Base-by-base conservation (phyloP, 495 filamentous ascomycete genomes). In the Cetradonia linearis region DNA sequence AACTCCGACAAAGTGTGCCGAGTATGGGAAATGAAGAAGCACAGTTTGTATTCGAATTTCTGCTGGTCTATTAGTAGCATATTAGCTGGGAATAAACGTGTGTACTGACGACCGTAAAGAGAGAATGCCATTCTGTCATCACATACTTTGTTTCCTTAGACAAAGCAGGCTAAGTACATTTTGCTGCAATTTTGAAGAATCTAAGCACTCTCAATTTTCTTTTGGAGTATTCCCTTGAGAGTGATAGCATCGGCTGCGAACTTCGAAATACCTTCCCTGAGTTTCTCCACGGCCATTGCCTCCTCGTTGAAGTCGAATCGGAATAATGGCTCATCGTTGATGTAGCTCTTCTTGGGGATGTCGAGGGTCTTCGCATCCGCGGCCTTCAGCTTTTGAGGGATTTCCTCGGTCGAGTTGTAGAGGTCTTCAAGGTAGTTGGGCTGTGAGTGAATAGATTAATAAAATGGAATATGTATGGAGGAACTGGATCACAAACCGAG, bases 291-390 rank as follows among this genome's bases (percentile, higher is more conserved):
- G 58, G 88, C 93, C 93, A 99, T 99, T 62, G 89, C 82, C 71
- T 99, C 89, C 80, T 97, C 93, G 80, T 99, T 99, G 84, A 99
- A 94, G 76, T 91, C 87, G 81, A 95, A 99, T 72, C 93, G 91
- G 90, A 96, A 99, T 36, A 75, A 68, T 53, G 91, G 64, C 80
- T 99, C 94, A 72, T 93, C 78, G 70, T 87, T 79, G 72, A 99
- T 83, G 83, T 97, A 99, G 55, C 75, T 77, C 80, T 86, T 88
- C 88, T 89, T 94, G 73, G 83, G 73, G 69, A 99, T 83, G 74
- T 94, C 73, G 56, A 94, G 81, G 38, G 70, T 69, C 58, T 71
- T 52, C 59, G 92, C 92, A 58, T 66, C 71, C 30, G 80, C 70
- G 38, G 90, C 73, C 64, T 88, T 82, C 52, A 99, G 88, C 86